Evolutionary conservation across 768 basidiomycete species (phyloP), one percentile per base, ranked within the genome.

Genomic region (Mrakia frigida): DNA sequence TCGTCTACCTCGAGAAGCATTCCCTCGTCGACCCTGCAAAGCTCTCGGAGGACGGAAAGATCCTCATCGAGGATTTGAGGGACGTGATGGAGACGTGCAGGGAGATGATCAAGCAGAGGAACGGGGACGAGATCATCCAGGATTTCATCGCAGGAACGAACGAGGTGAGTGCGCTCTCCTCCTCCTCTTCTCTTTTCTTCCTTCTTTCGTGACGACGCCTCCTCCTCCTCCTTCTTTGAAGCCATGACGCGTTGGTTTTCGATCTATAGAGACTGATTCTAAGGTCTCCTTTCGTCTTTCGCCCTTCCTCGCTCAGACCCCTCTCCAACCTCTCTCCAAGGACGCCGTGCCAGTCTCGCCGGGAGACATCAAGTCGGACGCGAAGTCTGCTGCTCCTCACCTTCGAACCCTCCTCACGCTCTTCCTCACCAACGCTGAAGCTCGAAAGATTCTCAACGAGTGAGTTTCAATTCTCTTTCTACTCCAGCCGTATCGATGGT

Each of bases 341-440:
- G 84, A 82, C 61, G 83, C 69, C n/a, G 52, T 77, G 0, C 78
- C 78, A 33, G 63, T 76, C 16, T 56, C 35, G 31, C 70, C 73
- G 41, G 85, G 85, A 0, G 90, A 88, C 73, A 83, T 85, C 14
- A 84, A 87, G 74, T 82, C 85, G 23, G 91, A 94, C 65, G 85
- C 86, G 43, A 84, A 89, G 77, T 82, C 88, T 82, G 77, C 77
- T 11, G 37, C 73, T 37, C 87, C 87, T 74, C 93, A 98, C 83
- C 88, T 98, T 25, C 92, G 94, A 79, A 94, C 94, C 0, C 88
- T 99, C 65, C 86, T 92, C 77, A 88, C 88, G 59, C 90, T 98
- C 80, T 86, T 98, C 81, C 86, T 94, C 78, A 96, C 95, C 82
- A 99, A 99, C 85, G 90, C 92, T 0, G 85, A 96, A 84, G 90